Evolutionary conservation across 371 early-diverging fungal genomes (phyloP).

Genomic region (Mucor ambiguus): DNA sequence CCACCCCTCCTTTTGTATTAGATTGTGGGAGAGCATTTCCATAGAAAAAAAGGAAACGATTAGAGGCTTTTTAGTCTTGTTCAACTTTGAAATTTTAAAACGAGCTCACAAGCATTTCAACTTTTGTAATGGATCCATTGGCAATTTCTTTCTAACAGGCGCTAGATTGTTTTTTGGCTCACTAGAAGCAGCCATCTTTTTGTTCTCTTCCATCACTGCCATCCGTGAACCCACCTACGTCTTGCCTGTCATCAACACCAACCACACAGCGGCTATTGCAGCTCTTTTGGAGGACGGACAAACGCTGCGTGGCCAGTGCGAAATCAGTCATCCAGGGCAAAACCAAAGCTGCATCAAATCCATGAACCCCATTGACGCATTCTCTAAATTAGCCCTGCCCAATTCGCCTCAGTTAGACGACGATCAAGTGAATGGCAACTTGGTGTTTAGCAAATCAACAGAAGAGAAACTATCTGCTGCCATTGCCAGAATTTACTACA

Average conservation of each 20-base stretch:
- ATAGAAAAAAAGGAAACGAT: constrained; percentile 67
- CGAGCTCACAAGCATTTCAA: constrained; percentile 68
- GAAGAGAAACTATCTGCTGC: constrained; percentile 52
- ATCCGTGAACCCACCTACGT: constrained; percentile 64
- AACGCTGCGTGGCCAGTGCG: constrained; percentile 66
- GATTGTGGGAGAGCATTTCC: constrained; percentile 54
- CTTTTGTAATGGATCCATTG: constrained; percentile 73
- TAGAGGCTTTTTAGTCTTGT: constrained; percentile 68
- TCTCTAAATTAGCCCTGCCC: constrained; percentile 40
- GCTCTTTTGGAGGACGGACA: constrained; percentile 63
- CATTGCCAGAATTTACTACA: constrained; percentile 70
- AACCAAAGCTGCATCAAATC: constrained; percentile 12
- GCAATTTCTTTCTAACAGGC: constrained; percentile 78
- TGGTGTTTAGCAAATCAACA: constrained; percentile 55
- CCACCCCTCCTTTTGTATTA: constrained; percentile 10
- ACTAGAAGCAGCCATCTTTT: constrained; percentile 71
- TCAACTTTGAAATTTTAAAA: constrained; percentile 69
- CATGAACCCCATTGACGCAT: constrained; percentile 52
- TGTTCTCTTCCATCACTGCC: constrained; percentile 68
- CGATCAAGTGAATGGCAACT: constrained; percentile 35
- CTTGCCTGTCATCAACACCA: constrained; percentile 65
- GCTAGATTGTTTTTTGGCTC: constrained; percentile 71
- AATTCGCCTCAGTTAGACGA: constrained; percentile 23
- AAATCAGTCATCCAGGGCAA: constrained; percentile 66
- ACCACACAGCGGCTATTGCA: constrained; percentile 65